These are phyloP conservation scores for Aspergillus sclerotioniger DNA, from an alignment of 495 filamentous ascomycete genomes.

Conservation along the genomic window DNA sequence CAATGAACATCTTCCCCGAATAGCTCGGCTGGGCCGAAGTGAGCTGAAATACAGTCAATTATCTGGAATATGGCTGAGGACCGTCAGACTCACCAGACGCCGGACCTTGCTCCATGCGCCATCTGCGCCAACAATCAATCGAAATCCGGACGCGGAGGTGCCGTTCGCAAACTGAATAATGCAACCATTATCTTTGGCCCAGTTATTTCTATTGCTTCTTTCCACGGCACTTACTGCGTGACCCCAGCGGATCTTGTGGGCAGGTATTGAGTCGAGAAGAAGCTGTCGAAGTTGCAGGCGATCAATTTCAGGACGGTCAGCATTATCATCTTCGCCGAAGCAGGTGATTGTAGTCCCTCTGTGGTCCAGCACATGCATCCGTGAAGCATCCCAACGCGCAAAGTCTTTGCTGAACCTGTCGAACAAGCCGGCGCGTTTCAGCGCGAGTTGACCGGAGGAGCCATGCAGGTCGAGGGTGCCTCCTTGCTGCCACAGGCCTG, in stretches of 20 bases:
- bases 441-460: constrained; percentile 45
- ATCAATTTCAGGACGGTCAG: constrained; percentile 35
- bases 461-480: constrained; percentile 54
- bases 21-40: constrained; percentile 14
- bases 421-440: constrained; percentile 48
- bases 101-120: constrained; percentile 57
- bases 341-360: constrained; percentile 3
- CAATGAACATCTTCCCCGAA: constrained; percentile 22
- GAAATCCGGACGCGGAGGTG: constrained; percentile 14
- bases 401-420: constrained; percentile 40
- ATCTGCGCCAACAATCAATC: constrained; percentile 55
- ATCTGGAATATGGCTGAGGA: background rate
- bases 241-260: constrained; percentile 41
- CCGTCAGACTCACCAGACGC: constrained; percentile 17
- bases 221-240: constrained; percentile 11
- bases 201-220: background rate
- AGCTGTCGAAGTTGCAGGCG: constrained; percentile 39
- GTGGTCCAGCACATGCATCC: constrained; percentile 19
- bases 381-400: constrained; percentile 42
- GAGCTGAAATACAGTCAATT: constrained; percentile 3
- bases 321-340: constrained; percentile 15
- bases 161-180: constrained; percentile 16
- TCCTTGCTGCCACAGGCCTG: constrained; percentile 33
- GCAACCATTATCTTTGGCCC: background rate
- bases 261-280: constrained; percentile 41